These are phyloP conservation scores for Physcomitrellopsis africana DNA, from an alignment of 225 moss, liverwort and hornwort species.

Conservation along the genomic window DNA sequence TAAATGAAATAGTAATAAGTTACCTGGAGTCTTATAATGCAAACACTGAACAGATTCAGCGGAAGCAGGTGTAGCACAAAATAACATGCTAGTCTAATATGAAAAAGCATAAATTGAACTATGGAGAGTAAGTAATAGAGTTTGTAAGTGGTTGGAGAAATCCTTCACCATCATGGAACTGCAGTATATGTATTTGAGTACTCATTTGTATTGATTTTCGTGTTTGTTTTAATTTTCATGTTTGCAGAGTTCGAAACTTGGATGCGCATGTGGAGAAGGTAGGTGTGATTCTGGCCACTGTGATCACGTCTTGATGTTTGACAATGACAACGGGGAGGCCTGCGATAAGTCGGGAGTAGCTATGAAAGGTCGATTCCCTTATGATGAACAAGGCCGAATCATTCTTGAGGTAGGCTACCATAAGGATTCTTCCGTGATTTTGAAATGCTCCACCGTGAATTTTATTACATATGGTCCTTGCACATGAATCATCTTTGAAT, in stretches of 20 bases:
- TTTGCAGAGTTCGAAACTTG: conserved; percentile 73
- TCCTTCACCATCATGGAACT: conserved; percentile 1
- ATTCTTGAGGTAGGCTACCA: conserved; percentile 64
- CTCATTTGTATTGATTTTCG: background rate
- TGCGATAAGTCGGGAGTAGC: conserved; percentile 62
- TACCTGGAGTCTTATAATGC: conserved; percentile 15
- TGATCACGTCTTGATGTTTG: conserved; percentile 85
- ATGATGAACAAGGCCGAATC: conserved; percentile 70
- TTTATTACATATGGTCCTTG: background rate
- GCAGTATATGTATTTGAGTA: conserved; percentile 1
- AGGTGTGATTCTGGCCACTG: conserved; percentile 58
- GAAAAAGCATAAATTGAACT: background rate
- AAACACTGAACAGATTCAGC: background rate
- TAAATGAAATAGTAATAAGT: conserved; percentile 27
- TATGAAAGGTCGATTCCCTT: conserved; percentile 75
- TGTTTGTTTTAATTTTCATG: background rate
- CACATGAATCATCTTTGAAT: background rate
- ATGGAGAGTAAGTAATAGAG: background rate
- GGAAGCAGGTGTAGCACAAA: conserved; percentile 15
- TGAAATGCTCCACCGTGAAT: background rate
- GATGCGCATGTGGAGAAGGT: conserved; percentile 62
- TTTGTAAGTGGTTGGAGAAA: background rate
- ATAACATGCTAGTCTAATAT: background rate
- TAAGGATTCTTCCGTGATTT: background rate
- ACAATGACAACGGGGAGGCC: conserved; percentile 73